Conservation (phyloP, 306 rosid genomes). For the Spatholobus suberectus region DNA sequence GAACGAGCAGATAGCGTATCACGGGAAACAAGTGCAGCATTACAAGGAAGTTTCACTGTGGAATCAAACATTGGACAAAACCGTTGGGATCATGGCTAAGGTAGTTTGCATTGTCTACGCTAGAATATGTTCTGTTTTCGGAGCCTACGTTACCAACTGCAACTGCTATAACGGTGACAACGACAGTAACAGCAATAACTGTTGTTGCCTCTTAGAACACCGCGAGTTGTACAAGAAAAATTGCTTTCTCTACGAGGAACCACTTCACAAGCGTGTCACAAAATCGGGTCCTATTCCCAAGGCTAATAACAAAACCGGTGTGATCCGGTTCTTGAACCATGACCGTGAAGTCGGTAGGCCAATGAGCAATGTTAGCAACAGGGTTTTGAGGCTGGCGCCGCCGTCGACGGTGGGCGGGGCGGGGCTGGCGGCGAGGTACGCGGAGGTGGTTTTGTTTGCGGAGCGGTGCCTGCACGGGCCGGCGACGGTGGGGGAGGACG, state of each 20-base stretch:
- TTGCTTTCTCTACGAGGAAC: background rate
- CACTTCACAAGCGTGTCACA: background rate
- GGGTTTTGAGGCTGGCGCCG: conserved; percentile 49
- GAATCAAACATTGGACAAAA: conserved; percentile 62
- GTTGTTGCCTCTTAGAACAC: conserved; percentile 43
- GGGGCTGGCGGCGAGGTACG: conserved; percentile 62
- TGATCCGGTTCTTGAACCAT: conserved; percentile 5
- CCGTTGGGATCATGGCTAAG: conserved; percentile 63
- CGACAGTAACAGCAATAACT: background rate
- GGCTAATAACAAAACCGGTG: background rate
- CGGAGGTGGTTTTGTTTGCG: conserved; percentile 58
- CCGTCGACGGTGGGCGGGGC: conserved; percentile 66
- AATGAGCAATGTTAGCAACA: background rate
- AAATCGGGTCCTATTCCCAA: conserved; percentile 54
- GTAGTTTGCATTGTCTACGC: conserved; percentile 58
- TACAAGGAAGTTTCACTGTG: conserved; percentile 64
- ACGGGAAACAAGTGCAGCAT: conserved; percentile 59
- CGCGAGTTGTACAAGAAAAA: conserved; percentile 27
- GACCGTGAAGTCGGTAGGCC: background rate
- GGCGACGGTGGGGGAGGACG: conserved; percentile 43
- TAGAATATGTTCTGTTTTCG: conserved; percentile 56
- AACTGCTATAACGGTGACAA: background rate
- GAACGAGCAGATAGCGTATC: conserved; percentile 32
- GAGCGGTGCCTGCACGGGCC: conserved; percentile 64
- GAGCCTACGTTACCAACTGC: conserved; percentile 38